A percentile compares a stretch with the other conserved stretches of the same genome.
Conservation (phyloP, 495 filamentous ascomycete species). For the Neurospora sp. region DNA sequence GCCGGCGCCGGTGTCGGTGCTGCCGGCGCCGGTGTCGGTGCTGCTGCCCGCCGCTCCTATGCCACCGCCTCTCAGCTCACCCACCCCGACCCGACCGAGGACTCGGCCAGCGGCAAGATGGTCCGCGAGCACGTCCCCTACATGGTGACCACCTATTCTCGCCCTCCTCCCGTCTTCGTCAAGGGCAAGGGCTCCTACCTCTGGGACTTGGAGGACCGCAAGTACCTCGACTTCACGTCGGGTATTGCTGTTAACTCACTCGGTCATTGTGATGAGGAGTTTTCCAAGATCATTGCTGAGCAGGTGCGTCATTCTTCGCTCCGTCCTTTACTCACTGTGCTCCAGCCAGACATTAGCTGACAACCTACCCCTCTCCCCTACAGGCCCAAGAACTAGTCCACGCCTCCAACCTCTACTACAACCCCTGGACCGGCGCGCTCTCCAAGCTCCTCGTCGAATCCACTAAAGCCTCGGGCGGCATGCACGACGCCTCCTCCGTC, state of each 20-base stretch:
- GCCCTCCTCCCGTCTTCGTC: constrained; percentile 82
- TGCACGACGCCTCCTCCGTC: constrained; percentile 69
- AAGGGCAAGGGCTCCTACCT: constrained; percentile 78
- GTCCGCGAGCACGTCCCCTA: constrained; percentile 63
- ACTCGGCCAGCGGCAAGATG: constrained; percentile 67
- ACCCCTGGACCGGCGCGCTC: constrained; percentile 82
- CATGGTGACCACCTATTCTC: constrained; percentile 93
- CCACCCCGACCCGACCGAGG: constrained; percentile 65
- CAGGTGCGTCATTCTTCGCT: constrained; percentile 49
- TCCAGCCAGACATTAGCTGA: too few relatives aligned
- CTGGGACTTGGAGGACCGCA: constrained; percentile 80
- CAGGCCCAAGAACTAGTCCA: constrained; percentile 74
- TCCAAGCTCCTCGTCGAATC: constrained; percentile 74
- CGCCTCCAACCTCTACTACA: constrained; percentile 91
- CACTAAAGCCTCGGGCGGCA: constrained; percentile 64
- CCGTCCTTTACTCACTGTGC: too few relatives aligned
- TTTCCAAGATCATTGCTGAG: constrained; percentile 54
- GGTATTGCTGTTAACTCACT: constrained; percentile 93
- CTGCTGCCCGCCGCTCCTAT: constrained; percentile 13
- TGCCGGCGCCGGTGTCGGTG: constrained; percentile 7
- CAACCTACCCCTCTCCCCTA: neutral
- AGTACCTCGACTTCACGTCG: constrained; percentile 88
- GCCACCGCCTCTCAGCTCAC: constrained; percentile 25
- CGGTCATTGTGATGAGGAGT: constrained; percentile 72
- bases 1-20: too few relatives aligned